phyloP scores from a whole-genome alignment of 768 basidiomycete genomes.

The Tulasnella calospora region DNA sequence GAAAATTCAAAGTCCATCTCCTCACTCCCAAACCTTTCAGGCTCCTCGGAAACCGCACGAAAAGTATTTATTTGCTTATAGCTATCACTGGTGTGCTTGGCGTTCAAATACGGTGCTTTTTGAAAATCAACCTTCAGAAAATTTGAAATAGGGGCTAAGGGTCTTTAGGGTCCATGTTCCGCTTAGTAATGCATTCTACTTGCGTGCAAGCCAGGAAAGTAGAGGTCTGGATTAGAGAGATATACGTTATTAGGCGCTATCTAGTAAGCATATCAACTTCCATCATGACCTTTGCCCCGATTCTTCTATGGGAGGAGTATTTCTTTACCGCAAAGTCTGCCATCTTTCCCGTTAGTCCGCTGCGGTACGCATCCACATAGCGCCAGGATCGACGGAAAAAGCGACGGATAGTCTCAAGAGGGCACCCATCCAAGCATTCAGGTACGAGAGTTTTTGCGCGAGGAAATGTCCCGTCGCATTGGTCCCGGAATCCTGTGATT shows the following conservation, averaged over 20 bases:
- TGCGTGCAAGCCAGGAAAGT: background rate
- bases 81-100: background rate
- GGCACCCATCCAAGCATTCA: slow-evolving; percentile 38
- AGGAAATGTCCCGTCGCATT: background rate
- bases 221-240: background rate
- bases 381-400: slow-evolving; percentile 41
- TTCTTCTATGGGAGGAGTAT: slow-evolving; percentile 36
- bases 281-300: slow-evolving; percentile 32
- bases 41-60: background rate
- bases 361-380: slow-evolving; percentile 40
- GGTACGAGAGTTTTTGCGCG: background rate
- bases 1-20: background rate
- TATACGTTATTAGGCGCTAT: background rate
- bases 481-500: background rate
- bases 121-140: background rate
- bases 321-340: slow-evolving; percentile 42
- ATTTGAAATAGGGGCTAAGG: background rate
- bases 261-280: background rate
- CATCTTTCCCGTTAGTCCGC: slow-evolving; percentile 39
- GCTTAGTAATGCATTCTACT: background rate
- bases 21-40: slow-evolving; percentile 8
- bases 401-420: slow-evolving; percentile 37
- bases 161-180: background rate
- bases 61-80: background rate
- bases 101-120: background rate